Base-by-base conservation (phyloP, 345 rosid species). In the Hibiscus mutabilis region DNA sequence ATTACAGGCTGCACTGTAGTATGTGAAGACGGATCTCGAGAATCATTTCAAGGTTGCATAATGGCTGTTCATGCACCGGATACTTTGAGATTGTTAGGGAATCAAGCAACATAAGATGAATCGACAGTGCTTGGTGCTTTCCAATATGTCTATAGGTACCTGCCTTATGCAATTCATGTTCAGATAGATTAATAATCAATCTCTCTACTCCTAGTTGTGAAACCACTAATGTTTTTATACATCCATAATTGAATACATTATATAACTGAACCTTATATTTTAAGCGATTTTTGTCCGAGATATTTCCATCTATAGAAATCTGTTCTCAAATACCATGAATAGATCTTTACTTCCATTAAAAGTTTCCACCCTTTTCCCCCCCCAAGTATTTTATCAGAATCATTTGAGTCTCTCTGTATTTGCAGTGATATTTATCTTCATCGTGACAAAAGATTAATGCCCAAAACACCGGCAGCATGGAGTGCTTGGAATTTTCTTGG, bases 401-500 rank as follows among this genome's bases (percentile, higher is more conserved):
- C 73, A 18, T 70, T 7, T 15, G 60, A 24, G 42, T 66, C 70
- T 77, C 33, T 78, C 27, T 61, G 15, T 19, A 21, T 21, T 70
- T 81, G 82, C 96, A 91, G 96, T 22, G 95, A 88, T 57, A 84
- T 90, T 53, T 91, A 76, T 80, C 96, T 94, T 65, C 98, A 91
- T 70, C 87, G 73, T 13, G 98, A 94, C 73, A 83, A 64, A 82
- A 86, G 37, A 24, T 82, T 91, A 60, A 91, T 94, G 98, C 98
- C 97, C 11, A 76, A 75, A 75, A 91, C 82, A 74, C 82, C 79
- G 76, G 90, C 89, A 68, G 96, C 97, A 0, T 91, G 99, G 97
- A 85, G 99, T 74, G 86, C 97, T 0, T 91, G 99, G 97, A 94
- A 94, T 72, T 94, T 94, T 84, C 85, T 91, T n/a, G 99, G 89